phyloP scores from a whole-genome alignment of 192 early-diverging fungal species.

The Chytriomyces sp. region DNA sequence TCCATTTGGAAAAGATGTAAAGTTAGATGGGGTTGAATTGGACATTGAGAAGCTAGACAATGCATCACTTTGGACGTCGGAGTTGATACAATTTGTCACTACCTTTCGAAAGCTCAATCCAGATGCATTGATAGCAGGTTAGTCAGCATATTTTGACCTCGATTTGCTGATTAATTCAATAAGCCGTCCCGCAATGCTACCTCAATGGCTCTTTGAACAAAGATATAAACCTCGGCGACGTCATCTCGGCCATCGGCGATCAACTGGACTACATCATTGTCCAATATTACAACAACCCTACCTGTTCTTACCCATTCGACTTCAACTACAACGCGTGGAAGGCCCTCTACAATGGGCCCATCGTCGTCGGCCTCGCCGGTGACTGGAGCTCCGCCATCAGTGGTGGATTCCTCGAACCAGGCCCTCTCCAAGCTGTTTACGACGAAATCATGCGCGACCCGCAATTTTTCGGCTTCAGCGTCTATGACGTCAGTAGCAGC shows the following conservation, averaged over 20 bases:
- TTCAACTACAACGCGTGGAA: not conserved
- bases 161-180: not conserved
- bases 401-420: not conserved
- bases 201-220: not conserved
- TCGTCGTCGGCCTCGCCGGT: not conserved
- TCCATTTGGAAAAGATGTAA: not conserved
- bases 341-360: not conserved
- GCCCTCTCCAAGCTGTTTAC: not conserved
- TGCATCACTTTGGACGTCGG: not conserved
- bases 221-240: not conserved
- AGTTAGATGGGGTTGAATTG: conserved; percentile 10
- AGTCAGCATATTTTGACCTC: too few species aligned
- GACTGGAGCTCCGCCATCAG: not conserved
- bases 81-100: not conserved
- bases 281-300: conserved; percentile 9
- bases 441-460: not conserved
- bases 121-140: too few species aligned
- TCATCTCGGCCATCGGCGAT: not conserved
- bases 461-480: conserved; percentile 9
- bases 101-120: not conserved
- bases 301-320: not conserved
- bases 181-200: conserved; percentile 1
- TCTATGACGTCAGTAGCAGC: not conserved
- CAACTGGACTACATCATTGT: not conserved
- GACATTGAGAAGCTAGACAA: conserved; percentile 10